These are phyloP conservation scores for Paspalum vaginatum DNA, from an alignment of 176 grass and related monocot species.

Conservation along the genomic window DNA sequence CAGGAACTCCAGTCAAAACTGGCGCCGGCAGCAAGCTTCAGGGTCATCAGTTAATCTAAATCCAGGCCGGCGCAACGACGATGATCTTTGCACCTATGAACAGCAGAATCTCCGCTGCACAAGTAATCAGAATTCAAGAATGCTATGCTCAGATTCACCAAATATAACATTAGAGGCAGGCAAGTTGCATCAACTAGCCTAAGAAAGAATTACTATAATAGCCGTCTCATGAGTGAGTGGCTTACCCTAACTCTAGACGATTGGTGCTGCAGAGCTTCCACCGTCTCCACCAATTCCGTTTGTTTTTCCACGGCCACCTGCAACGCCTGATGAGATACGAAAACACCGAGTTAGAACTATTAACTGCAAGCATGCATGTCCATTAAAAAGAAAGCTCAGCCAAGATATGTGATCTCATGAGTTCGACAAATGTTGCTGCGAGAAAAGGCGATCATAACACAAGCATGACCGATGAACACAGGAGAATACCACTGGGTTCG, in stretches of 20 bases:
- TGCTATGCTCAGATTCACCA: neutral
- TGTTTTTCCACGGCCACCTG: conserved; percentile 55
- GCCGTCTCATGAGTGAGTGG: conserved; percentile 1
- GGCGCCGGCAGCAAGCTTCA: neutral
- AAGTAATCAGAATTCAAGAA: neutral
- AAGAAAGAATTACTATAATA: neutral
- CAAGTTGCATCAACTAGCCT: neutral
- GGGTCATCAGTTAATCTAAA: neutral
- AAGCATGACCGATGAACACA: neutral
- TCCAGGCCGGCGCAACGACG: neutral
- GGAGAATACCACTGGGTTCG: neutral
- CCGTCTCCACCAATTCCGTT: conserved; percentile 54
- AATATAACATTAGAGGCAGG: neutral
- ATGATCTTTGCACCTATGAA: conserved; percentile 29
- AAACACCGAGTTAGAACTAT: conserved; percentile 9
- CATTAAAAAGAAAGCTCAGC: neutral
- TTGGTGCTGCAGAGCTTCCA: conserved; percentile 48
- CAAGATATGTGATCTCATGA: neutral
- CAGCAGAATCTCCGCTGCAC: conserved; percentile 64
- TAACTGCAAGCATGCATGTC: neutral
- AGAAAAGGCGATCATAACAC: neutral
- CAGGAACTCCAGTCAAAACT: conserved; percentile 8
- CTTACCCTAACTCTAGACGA: conserved; percentile 57
- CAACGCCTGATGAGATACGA: conserved; percentile 47
- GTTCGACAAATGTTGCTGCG: neutral